Conservation (phyloP, 2,329 filamentous ascomycete species). For the Thielaviopsis populi region DNA sequence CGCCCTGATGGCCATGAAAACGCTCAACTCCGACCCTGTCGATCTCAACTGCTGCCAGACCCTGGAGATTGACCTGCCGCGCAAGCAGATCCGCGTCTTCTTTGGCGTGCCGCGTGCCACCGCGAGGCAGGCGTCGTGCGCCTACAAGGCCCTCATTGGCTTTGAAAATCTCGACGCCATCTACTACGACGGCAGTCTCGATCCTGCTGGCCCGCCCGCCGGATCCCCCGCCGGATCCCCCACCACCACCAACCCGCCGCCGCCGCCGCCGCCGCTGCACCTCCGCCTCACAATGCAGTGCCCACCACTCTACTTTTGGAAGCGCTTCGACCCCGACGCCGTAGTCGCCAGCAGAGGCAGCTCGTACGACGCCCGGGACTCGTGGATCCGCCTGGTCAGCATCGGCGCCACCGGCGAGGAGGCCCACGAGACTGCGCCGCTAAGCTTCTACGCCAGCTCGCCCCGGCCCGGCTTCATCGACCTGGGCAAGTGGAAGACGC, state of each 20-base stretch:
- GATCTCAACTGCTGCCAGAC: slow-evolving; percentile 8
- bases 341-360: not conserved
- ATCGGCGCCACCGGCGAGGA: slow-evolving; percentile 21
- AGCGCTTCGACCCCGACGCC: slow-evolving; percentile 20
- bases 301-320: slow-evolving; percentile 36
- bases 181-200: slow-evolving; percentile 20
- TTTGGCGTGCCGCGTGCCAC: slow-evolving; percentile 3
- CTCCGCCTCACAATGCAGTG: slow-evolving; percentile 29
- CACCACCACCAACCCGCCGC: too few relatives aligned
- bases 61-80: slow-evolving; percentile 11
- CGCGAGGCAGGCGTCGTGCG: not conserved
- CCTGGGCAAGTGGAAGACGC: slow-evolving; percentile 42
- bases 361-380: slow-evolving; percentile 28
- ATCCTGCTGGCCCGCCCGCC: not conserved
- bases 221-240: too few relatives aligned
- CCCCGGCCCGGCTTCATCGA: slow-evolving; percentile 29
- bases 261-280: slow-evolving; percentile 21
- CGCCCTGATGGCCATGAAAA: slow-evolving; percentile 12
- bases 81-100: slow-evolving; percentile 10
- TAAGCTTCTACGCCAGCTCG: slow-evolving; percentile 28
- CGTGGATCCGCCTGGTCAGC: slow-evolving; percentile 36
- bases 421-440: slow-evolving; percentile 20
- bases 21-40: not conserved
- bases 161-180: slow-evolving; percentile 34
- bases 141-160: slow-evolving; percentile 30